Percentiles rank a stretch among this genome's conserved stretches.
phyloP scores from a whole-genome alignment of 106 monocot species.

The Dendrobium catenatum region DNA sequence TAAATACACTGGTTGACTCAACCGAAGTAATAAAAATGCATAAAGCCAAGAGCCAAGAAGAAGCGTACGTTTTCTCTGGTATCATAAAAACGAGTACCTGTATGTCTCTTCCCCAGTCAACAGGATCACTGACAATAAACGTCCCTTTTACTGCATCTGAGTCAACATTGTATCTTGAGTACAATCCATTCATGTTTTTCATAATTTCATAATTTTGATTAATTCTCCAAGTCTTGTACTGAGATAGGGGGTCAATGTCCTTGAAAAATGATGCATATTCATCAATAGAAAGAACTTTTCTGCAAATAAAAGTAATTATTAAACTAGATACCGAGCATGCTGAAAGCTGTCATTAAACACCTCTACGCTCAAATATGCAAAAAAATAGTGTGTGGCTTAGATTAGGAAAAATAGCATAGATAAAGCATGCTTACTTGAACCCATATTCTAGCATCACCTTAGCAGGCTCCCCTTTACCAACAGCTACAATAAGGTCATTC shows the following conservation, averaged over 20 bases:
- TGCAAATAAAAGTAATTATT: conserved; percentile 25
- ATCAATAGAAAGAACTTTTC: conserved; percentile 94
- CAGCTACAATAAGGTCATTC: conserved; percentile 69
- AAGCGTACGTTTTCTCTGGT: neutral
- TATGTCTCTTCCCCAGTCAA: conserved; percentile 99
- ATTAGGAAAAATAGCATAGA: neutral
- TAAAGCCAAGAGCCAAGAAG: neutral
- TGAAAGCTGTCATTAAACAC: neutral
- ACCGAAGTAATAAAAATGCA: neutral
- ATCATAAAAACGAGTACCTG: conserved; percentile 39
- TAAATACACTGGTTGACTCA: neutral
- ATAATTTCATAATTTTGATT: conserved; percentile 22
- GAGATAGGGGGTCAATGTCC: conserved; percentile 81
- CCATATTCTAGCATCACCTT: conserved; percentile 90
- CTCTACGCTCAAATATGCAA: neutral
- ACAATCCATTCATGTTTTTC: conserved; percentile 9
- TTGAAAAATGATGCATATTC: conserved; percentile 79
- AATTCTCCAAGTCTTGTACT: conserved; percentile 51
- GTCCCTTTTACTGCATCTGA: conserved; percentile 69
- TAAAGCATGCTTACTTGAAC: conserved; percentile 60
- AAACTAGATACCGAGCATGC: neutral
- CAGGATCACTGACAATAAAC: conserved; percentile 92
- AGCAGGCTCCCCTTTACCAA: conserved; percentile 95
- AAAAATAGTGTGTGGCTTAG: neutral
- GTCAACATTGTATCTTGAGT: conserved; percentile 35